A percentile compares a stretch with the other conserved stretches of the same genome.
These are phyloP conservation scores for Bjerkandera adusta DNA, from an alignment of 1,284 basidiomycete species.

Conservation along the genomic window DNA sequence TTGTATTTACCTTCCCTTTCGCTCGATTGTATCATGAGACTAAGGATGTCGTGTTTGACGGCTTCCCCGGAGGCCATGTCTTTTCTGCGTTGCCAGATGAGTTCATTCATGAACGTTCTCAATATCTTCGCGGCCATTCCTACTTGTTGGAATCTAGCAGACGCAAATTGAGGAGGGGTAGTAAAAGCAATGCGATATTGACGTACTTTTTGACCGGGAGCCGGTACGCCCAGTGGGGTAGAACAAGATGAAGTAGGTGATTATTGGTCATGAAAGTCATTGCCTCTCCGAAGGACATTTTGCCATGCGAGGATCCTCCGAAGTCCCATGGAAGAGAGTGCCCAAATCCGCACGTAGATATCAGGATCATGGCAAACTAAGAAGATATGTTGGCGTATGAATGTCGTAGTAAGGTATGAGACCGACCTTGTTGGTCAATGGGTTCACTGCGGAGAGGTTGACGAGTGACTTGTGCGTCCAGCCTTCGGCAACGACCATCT, in stretches of 20 bases:
- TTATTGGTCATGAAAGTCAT: constrained; percentile 2
- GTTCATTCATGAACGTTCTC: constrained; percentile 4
- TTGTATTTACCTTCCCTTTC: constrained; percentile 15
- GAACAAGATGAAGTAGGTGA: constrained; percentile 1
- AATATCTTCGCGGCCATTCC: constrained; percentile 3
- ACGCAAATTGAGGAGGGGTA: background rate
- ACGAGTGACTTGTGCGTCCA: constrained; percentile 2
- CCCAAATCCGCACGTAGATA: constrained; percentile 11
- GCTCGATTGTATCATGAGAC: constrained; percentile 11
- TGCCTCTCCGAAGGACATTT: constrained; percentile 9
- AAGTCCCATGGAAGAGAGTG: constrained; percentile 8
- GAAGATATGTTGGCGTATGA: background rate
- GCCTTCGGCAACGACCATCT: constrained; percentile 11
- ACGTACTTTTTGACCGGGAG: constrained; percentile 14
- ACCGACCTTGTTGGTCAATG: constrained; percentile 11
- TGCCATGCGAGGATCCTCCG: background rate
- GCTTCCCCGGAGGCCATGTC: background rate
- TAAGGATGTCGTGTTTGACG: constrained; percentile 12
- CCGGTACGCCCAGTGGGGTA: constrained; percentile 12
- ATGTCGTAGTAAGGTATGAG: background rate
- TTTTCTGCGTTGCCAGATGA: constrained; percentile 1
- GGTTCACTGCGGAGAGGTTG: constrained; percentile 3
- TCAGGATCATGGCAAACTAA: constrained; percentile 6
- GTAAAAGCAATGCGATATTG: background rate
- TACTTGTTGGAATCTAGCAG: constrained; percentile 9